phyloP scores from a whole-genome alignment of 2,329 filamentous ascomycete genomes.

The Hirsutella minnesotensis region DNA sequence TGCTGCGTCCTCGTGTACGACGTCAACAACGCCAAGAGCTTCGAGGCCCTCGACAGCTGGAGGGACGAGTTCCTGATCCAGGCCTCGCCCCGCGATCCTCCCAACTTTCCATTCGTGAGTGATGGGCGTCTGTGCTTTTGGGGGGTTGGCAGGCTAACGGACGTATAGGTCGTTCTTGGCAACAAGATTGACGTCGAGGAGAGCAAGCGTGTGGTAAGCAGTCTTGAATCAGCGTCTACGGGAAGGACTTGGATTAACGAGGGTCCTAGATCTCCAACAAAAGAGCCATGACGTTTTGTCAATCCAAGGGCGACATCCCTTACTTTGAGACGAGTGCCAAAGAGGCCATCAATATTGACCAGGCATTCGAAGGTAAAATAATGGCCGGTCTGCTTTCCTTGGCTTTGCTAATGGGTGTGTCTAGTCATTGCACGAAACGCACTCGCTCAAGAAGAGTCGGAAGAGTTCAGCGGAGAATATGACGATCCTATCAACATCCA shows the following conservation, averaged over 20 bases:
- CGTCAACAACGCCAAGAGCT: constrained; percentile 98
- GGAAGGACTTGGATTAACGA: constrained; percentile 3
- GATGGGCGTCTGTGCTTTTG: not conserved
- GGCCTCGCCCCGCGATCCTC: constrained; percentile 88
- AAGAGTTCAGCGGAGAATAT: constrained; percentile 96
- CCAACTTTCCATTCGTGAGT: constrained; percentile 93
- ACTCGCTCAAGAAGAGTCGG: constrained; percentile 89
- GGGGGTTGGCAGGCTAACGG: not conserved
- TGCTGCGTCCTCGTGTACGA: constrained; percentile 97
- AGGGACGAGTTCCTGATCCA: constrained; percentile 97
- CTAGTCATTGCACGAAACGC: constrained; percentile 92
- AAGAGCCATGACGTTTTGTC: constrained; percentile 92
- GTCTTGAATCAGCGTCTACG: not conserved
- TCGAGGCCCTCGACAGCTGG: constrained; percentile 97
- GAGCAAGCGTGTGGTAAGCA: constrained; percentile 75
- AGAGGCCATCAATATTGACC: constrained; percentile 96
- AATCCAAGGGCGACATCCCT: constrained; percentile 92
- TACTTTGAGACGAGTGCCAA: constrained; percentile 99
- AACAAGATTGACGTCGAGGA: constrained; percentile 99
- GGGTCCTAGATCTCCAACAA: constrained; percentile 73
- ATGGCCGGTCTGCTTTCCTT: not conserved
- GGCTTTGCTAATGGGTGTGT: not conserved
- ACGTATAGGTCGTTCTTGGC: constrained; percentile 69
- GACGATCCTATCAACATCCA: constrained; percentile 97
- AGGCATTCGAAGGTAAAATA: constrained; percentile 51